phyloP scores from a whole-genome alignment of 768 basidiomycete species.

The Chalciporus pseudorubinellus region DNA sequence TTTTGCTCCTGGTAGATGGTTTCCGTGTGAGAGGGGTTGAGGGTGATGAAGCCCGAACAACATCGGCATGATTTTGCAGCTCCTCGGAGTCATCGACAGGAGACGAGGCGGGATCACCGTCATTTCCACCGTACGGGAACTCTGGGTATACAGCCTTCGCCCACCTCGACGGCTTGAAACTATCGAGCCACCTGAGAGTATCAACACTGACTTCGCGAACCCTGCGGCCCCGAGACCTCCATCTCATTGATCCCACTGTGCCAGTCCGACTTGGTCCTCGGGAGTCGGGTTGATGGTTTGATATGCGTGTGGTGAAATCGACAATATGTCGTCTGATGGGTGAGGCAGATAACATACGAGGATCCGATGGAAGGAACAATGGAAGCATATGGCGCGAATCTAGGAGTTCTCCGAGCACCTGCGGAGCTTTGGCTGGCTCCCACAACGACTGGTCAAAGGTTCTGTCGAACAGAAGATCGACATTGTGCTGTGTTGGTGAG shows the following conservation, averaged over 20 bases:
- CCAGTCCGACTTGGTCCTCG: slow-evolving; percentile 42
- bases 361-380: slow-evolving; percentile 77
- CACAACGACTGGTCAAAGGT: slow-evolving; percentile 63
- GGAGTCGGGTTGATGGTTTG: slow-evolving; percentile 26
- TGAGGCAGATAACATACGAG: slow-evolving; percentile 69
- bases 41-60: slow-evolving; percentile 18
- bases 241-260: slow-evolving; percentile 45
- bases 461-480: slow-evolving; percentile 82
- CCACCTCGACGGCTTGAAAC: slow-evolving; percentile 58
- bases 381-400: slow-evolving; percentile 95
- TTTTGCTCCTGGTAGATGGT: slow-evolving; percentile 58
- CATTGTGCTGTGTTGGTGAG: slow-evolving; percentile 47
- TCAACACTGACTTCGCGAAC: slow-evolving; percentile 60
- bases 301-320: slow-evolving; percentile 14
- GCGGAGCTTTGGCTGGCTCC: slow-evolving; percentile 75
- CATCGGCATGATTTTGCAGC: slow-evolving; percentile 39
- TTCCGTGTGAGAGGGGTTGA: slow-evolving; percentile 64
- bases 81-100: slow-evolving; percentile 33
- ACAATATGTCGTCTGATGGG: slow-evolving; percentile 43
- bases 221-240: slow-evolving; percentile 57
- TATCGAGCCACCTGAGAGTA: slow-evolving; percentile 70
- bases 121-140: slow-evolving; percentile 34
- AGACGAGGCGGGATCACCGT: slow-evolving; percentile 23
- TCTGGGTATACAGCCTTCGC: slow-evolving; percentile 38
- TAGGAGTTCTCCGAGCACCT: slow-evolving; percentile 84